Evolutionary conservation across 179 eudicot species (phyloP).

Genomic region (Spinacia oleracea): DNA sequence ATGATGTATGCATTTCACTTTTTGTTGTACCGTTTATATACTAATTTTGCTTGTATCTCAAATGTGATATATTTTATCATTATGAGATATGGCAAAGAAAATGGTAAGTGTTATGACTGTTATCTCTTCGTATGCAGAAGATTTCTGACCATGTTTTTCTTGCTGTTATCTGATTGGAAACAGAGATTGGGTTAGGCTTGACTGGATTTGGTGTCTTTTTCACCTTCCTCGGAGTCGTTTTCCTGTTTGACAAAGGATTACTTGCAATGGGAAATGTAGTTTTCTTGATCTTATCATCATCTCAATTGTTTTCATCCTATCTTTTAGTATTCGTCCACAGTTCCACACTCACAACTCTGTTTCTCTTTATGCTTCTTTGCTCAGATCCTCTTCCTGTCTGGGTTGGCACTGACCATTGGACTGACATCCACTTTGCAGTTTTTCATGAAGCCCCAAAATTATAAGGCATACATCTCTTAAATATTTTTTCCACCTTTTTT

Average conservation of each 20-base stretch:
- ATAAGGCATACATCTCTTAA: constrained; percentile 55
- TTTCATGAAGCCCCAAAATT: constrained; percentile 83
- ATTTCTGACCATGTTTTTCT: background rate
- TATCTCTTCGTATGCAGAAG: background rate
- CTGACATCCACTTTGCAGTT: constrained; percentile 80
- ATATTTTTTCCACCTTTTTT: background rate
- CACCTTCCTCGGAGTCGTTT: constrained; percentile 83
- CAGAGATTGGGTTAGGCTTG: constrained; percentile 96
- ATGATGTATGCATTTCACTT: background rate
- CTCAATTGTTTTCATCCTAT: constrained; percentile 9
- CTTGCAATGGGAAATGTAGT: constrained; percentile 97
- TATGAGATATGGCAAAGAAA: background rate
- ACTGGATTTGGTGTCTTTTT: constrained; percentile 92
- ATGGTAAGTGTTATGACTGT: background rate
- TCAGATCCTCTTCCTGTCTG: constrained; percentile 93
- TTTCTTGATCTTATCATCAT: constrained; percentile 6
- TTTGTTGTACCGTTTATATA: background rate
- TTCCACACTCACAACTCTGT: constrained; percentile 8
- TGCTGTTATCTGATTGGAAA: constrained; percentile 18
- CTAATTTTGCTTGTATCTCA: background rate
- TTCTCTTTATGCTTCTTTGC: constrained; percentile 22
- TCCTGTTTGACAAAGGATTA: constrained; percentile 93
- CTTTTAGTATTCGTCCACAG: constrained; percentile 7
- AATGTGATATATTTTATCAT: background rate
- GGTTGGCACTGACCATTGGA: constrained; percentile 86